Conservation (phyloP, 495 filamentous ascomycete genomes). For the Pseudevernia furfuracea region DNA sequence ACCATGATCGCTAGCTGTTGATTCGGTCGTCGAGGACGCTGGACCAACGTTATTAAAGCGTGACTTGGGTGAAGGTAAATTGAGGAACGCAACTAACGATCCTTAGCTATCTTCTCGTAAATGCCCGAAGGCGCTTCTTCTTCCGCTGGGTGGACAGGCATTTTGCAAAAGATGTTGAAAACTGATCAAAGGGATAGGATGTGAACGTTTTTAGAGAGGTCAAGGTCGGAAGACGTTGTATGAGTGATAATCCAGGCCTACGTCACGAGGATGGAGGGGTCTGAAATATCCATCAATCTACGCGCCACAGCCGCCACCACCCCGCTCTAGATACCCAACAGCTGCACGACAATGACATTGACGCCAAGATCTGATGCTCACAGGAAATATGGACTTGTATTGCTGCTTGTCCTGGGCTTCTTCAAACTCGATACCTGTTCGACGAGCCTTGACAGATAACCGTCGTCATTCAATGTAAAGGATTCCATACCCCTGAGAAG, state of each 20-base stretch:
- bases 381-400: too few relatives aligned
- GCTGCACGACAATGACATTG: background rate
- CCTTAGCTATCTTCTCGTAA: conserved; percentile 30
- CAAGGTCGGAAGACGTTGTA: background rate
- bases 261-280: background rate
- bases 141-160: conserved; percentile 38
- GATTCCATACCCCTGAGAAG: too few relatives aligned
- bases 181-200: background rate
- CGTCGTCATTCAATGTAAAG: too few relatives aligned
- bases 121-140: conserved; percentile 32
- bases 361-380: too few relatives aligned
- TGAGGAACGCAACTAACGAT: too few relatives aligned
- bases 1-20: conserved; percentile 28
- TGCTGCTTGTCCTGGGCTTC: too few relatives aligned
- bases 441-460: too few relatives aligned
- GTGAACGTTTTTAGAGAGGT: background rate
- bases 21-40: conserved; percentile 27
- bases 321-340: background rate
- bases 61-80: too few relatives aligned
- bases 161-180: conserved; percentile 14
- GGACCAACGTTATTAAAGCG: too few relatives aligned
- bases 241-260: background rate
- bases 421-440: too few relatives aligned
- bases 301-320: background rate
- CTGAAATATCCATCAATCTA: background rate